Base-by-base conservation (phyloP, 1,284 basidiomycete genomes). In the Ustilago shanxiensis region DNA sequence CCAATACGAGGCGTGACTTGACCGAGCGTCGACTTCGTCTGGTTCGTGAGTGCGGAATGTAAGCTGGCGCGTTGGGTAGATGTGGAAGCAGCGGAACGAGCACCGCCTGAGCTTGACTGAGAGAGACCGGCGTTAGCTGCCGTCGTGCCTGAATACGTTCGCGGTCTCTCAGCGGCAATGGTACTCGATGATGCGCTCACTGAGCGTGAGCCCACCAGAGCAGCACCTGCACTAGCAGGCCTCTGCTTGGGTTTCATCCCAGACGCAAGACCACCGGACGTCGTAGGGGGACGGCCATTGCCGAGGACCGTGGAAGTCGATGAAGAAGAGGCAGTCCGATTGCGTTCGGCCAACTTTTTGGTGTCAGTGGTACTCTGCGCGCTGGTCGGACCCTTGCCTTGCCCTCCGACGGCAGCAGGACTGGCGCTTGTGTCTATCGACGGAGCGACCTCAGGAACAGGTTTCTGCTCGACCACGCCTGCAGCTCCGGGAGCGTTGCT, bases 201-300 rank as follows among this genome's bases (percentile, higher is more conserved):
- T 2, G 67, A 37, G 22, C 60, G 66, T 37, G 69, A 55, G 49
- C 61, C 52, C 22, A 24, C n/a, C 5, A 58, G 52, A 10, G 60
- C 50, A 37, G 68, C 60, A 6, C 60, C 63, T 8, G 69, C 66
- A 29, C 63, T 77, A 13, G 62, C 62, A 1, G 66, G 74, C 33
- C 75, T 69, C 47, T 69, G 70, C 59, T 61, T 73, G n/a, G 66
- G 75, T 60, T 70, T 72, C 69, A 73, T 70, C 10, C 70, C 70
- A 13, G 66, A 62, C 1, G 66, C 70, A 13, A 70, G 66, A 3
- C 75, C 60, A 13, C 59, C 26, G 11, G 59, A 31, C 1, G 56
- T 8, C 5, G 45, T 6, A 1, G 69, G 35, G 7, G 62, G 59
- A 26, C 67, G 60, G 11, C 66, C 66, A 13, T 68, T 60, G 2